Conservation (phyloP, 306 rosid species). For the Ochetophila trinervis region DNA sequence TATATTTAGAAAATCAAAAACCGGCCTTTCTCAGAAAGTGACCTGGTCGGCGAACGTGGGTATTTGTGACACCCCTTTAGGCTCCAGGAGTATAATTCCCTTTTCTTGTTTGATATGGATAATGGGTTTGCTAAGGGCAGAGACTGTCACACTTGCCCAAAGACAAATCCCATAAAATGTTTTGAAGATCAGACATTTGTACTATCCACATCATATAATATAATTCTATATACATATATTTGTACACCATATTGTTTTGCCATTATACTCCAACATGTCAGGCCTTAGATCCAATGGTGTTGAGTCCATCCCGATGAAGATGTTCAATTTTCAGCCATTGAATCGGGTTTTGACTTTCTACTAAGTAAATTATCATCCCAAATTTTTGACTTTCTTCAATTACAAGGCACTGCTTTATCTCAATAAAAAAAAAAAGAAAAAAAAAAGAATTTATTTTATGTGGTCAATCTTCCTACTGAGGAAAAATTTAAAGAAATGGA, state of each 20-base stretch:
- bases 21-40: conserved; percentile 11
- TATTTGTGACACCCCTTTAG: not conserved
- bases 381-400: not conserved
- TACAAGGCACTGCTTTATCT: not conserved
- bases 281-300: not conserved
- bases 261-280: not conserved
- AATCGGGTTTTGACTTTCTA: conserved; percentile 1
- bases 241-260: not conserved
- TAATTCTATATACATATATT: too few relatives aligned
- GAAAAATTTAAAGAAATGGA: too few relatives aligned
- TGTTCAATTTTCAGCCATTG: conserved; percentile 2
- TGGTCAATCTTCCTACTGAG: not conserved
- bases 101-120: conserved; percentile 12
- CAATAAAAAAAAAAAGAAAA: not conserved
- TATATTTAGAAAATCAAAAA: not conserved
- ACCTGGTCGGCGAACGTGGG: conserved; percentile 24
- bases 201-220: too few relatives aligned
- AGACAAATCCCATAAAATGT: conserved; percentile 7
- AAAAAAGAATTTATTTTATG: not conserved
- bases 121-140: not conserved
- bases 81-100: not conserved
- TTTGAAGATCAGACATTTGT: not conserved
- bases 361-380: not conserved
- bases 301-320: not conserved
- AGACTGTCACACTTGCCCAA: not conserved